Base-by-base conservation (phyloP, 768 basidiomycete genomes). In the Rhodocollybia butyracea region DNA sequence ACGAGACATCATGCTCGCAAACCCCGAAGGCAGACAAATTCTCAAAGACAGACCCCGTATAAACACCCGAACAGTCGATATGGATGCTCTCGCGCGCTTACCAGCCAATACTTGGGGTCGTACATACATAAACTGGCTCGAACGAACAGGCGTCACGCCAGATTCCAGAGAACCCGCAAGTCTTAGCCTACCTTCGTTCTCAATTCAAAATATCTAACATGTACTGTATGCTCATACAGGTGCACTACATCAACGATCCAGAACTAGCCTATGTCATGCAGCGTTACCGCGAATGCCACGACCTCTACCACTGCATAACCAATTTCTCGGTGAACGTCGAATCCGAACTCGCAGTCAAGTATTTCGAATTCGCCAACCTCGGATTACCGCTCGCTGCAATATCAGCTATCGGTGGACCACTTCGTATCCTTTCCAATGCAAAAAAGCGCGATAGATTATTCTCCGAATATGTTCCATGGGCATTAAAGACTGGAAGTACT, bases 191-290 rank as follows among this genome's bases (percentile, higher is more conserved):
- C 21, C 12, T 17, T 46, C 45, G 19, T 45, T 24, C 54, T 55
- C 32, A 30, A 45, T 19, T 36, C 30, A 21, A n/a, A n/a, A n/a
- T n/a, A n/a, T n/a, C n/a, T n/a, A 10, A 17, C n/a, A 5, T 21
- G 36, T 55, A 11, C 26, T 41, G 27, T 22, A 10, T 31, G 30
- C 26, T 22, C 27, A 8, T 30, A 3, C 31, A 98, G 95, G 95
- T 97, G 5, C 91, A 88, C 60, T 98, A 98, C 65, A 88, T 98
- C 55, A 83, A 89, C 65, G 93, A 98, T 64, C 94, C 94, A 2
- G 95, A 97, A 64, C 82, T 97, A 11, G 97, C 97, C 24, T 98
- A 97, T 69, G 91, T 98, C 54, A 93, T 99, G 89, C 92, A 95
- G 61, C 88, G 96, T 48, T 99, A 98, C 69, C 88, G 96, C 24